Evolutionary conservation across 2,329 filamentous ascomycete genomes (phyloP), one percentile per base, ranked within the genome.

Genomic region (Diaporthe sp.): DNA sequence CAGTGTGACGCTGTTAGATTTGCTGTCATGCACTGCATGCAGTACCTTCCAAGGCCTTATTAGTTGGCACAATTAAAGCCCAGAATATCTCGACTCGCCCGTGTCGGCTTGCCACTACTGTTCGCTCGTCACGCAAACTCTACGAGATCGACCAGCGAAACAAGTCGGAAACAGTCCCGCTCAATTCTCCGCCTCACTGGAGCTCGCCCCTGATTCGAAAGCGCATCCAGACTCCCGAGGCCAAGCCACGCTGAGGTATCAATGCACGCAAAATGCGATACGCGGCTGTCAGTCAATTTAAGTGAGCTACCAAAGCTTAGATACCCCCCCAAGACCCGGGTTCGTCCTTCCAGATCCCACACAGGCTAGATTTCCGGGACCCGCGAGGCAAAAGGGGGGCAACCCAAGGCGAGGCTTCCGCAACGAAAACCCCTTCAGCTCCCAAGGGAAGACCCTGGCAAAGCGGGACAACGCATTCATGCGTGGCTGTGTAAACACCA

Each of bases 11-110:
- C 22, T 39, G 34, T 39, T n/a, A 25, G 7, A 39, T 55, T 53
- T 42, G 46, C 1, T 37, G 9, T 13, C 25, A 39, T 68, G 46
- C 34, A 68, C 39, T 68, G 46, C 34, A 68, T 53, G 44, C 65
- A 19, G 22, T 12, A 1, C 39, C 44, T 17, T 7, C 9, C 17
- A 53, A 15, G 22, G 31, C 31, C 46, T 5, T 39, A 15, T 39
- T 39, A 13, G 37, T 39, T 1, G 22, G 19, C 44, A 68, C 60
- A 44, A 15, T 28, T 9, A 4, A 4, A 58, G 22, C 3, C 7
- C 3, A 28, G 10, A 89, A 7, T 12, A 42, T 39, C 7, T 42
- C 46, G 46, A 34, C 46, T 12, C 31, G 31, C 19, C 65, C 65
- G 46, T 68, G 65, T 53, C 46, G 46, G 65, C 46, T 68, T 68